Evolutionary conservation across 495 filamentous ascomycete species (phyloP).

Genomic region (Friedmanniomyces endolithicus): DNA sequence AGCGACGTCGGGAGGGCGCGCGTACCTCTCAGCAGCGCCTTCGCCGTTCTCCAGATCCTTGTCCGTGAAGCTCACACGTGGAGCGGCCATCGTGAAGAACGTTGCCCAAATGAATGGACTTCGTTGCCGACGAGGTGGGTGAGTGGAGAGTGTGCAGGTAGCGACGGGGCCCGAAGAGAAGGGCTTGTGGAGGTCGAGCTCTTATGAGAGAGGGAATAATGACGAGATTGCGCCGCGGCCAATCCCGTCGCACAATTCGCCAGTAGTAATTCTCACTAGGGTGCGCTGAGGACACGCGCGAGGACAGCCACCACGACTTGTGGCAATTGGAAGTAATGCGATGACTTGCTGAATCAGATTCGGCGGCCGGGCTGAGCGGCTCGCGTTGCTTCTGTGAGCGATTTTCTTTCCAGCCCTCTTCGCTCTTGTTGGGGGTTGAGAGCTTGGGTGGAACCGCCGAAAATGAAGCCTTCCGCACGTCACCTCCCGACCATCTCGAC

Average conservation of each 20-base stretch:
- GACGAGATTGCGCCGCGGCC: slow-evolving; percentile 4
- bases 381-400: neutral
- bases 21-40: slow-evolving; percentile 14
- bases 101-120: slow-evolving; percentile 13
- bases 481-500: neutral
- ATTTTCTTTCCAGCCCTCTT: neutral
- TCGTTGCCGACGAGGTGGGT: slow-evolving; percentile 1
- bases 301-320: no score
- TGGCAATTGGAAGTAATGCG: no score
- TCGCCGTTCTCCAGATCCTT: slow-evolving; percentile 22
- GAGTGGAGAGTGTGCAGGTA: slow-evolving; percentile 3
- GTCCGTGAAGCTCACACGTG: slow-evolving; percentile 20
- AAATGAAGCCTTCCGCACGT: slow-evolving; percentile 5
- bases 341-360: no score
- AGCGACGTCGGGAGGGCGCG: neutral
- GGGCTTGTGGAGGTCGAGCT: neutral
- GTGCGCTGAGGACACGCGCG: no score
- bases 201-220: slow-evolving; percentile 3
- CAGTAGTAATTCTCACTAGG: no score
- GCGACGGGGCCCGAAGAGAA: slow-evolving; percentile 1
- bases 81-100: slow-evolving; percentile 16
- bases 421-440: slow-evolving; percentile 3
- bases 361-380: neutral
- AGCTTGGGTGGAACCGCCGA: slow-evolving; percentile 8
- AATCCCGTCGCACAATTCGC: no score